Evolutionary conservation across 495 filamentous ascomycete species (phyloP).

Genomic region (Xylaria scruposa): DNA sequence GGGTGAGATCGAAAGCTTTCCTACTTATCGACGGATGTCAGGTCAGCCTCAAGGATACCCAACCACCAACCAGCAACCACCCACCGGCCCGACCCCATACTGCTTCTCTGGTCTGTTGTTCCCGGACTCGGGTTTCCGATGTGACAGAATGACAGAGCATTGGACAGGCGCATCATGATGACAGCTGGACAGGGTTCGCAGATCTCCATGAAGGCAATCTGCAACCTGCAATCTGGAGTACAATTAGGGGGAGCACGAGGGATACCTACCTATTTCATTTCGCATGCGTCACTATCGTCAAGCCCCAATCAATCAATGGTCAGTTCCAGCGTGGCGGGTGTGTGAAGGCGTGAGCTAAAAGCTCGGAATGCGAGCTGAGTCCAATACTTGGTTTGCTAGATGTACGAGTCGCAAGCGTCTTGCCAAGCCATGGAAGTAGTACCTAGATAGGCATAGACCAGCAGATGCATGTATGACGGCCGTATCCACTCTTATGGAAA

Average conservation of each 20-base stretch:
- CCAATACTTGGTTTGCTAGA: not conserved
- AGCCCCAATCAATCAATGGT: too few species aligned
- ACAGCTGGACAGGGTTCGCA: slow-evolving; percentile 8
- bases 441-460: not conserved
- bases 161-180: not conserved
- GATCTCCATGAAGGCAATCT: slow-evolving; percentile 2
- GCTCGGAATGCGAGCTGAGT: slow-evolving; percentile 8
- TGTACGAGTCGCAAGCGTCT: slow-evolving; percentile 12
- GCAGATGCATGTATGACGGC: slow-evolving; percentile 12
- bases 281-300: not conserved
- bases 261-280: not conserved
- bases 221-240: not conserved
- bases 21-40: not conserved
- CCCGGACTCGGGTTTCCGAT: not conserved
- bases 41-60: slow-evolving; percentile 5
- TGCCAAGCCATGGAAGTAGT: slow-evolving; percentile 7
- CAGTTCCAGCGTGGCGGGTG: not conserved
- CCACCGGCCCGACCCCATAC: not conserved
- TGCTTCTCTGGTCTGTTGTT: not conserved
- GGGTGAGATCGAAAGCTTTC: slow-evolving; percentile 8
- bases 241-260: not conserved
- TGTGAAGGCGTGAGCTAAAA: not conserved
- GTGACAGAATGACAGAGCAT: slow-evolving; percentile 12
- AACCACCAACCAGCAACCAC: too few species aligned
- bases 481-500: slow-evolving; percentile 4